Conservation (phyloP, 352 stramenopile genomes). For the Lagenidium giganteum region DNA sequence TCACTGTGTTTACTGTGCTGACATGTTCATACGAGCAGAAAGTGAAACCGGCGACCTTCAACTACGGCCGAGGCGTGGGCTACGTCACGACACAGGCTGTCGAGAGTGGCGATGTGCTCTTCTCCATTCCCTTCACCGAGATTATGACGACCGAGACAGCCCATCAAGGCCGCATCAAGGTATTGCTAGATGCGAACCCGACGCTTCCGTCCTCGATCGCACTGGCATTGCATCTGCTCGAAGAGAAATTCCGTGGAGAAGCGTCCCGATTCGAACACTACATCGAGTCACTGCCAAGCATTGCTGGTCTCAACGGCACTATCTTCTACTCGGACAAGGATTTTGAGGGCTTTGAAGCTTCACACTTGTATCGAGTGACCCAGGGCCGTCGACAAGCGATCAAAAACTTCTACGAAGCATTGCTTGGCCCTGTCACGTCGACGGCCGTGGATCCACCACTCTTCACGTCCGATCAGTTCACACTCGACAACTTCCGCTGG, state of each 20-base stretch:
- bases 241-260: constrained; percentile 16
- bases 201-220: constrained; percentile 14
- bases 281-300: constrained; percentile 10
- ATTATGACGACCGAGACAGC: constrained; percentile 20
- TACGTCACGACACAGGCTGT: constrained; percentile 12
- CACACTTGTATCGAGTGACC: constrained; percentile 15
- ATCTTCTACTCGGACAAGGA: constrained; percentile 19
- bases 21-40: constrained; percentile 5
- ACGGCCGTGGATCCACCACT: constrained; percentile 18
- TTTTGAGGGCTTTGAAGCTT: constrained; percentile 15
- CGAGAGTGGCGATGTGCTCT: constrained; percentile 13
- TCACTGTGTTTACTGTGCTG: background rate
- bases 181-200: constrained; percentile 21
- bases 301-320: constrained; percentile 11
- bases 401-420: constrained; percentile 18
- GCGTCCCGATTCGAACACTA: constrained; percentile 14
- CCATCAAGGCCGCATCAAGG: constrained; percentile 9
- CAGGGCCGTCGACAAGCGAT: constrained; percentile 7
- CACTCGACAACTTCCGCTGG: constrained; percentile 21
- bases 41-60: constrained; percentile 10
- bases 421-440: constrained; percentile 18
- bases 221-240: constrained; percentile 19
- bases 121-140: constrained; percentile 15
- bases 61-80: constrained; percentile 19
- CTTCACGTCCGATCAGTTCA: constrained; percentile 20